Evolutionary conservation across 306 rosid species (phyloP), one percentile per base, ranked within the genome.

Genomic region (Heteromeles arbutifolia): DNA sequence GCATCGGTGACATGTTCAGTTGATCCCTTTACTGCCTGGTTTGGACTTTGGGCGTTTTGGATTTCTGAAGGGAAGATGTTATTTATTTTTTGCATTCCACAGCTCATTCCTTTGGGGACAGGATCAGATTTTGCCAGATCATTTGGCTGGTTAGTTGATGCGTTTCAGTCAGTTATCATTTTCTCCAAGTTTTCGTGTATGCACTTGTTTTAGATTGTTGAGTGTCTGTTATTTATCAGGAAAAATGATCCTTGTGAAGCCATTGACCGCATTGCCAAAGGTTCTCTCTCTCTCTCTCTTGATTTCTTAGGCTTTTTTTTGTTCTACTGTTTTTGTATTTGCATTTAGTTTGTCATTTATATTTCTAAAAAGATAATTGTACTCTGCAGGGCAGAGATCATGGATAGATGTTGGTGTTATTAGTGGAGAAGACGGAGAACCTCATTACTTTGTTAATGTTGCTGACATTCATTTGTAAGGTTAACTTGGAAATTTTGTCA

Each of bases 381-480:
- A 15, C 73, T 80, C 68, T 85, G 77, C 84, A 95, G 98, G 97
- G 76, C 79, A 82, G 83, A 88, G 97, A 85, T 83, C 96, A 75
- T 80, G 77, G 64, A 76, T 92, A 72, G 99, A 90, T 83, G 82
- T 86, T 70, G 99, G 99, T 53, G 88, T 89, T 43, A 87, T 92
- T 73, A 83, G 70, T 28, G 90, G 87, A 80, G 90, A 89, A 81
- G 74, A 50, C 63, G 84, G 80, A 25, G 90, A 85, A 32, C 74
- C 80, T 31, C 98, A 90, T 78, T 89, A 92, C 93, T 92, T 95
- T 80, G 79, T 88, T 70, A 95, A 95, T 62, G 96, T 92, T 82
- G 97, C 99, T 12, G 99, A 95, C 82, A 85, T 89, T 83, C 97
- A 95, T 85, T 84, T 95, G 99, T 95, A 90, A 87, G 99, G 78